A percentile compares a stretch with the other conserved stretches of the same genome.
Conservation (phyloP, 805 yeast genomes). For the Kodamaea sagamina region DNA sequence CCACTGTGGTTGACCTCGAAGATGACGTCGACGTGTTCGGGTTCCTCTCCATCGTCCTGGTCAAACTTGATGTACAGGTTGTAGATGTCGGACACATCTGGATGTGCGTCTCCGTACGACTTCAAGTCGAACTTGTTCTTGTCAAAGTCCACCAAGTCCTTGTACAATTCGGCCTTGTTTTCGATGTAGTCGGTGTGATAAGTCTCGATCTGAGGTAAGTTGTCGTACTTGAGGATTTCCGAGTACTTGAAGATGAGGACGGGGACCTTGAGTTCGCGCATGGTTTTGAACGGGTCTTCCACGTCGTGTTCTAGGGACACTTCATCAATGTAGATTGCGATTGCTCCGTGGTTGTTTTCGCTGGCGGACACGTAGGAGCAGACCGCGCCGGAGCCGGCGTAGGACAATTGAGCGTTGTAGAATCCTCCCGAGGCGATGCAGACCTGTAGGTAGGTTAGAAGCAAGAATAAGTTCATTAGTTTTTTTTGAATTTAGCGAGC, state of each 20-base stretch:
- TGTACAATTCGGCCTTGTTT: conserved; percentile 14
- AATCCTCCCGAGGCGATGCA: conserved; percentile 3
- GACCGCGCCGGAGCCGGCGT: background rate
- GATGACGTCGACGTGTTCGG: conserved; percentile 7
- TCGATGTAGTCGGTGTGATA: conserved; percentile 14
- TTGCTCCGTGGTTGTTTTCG: background rate
- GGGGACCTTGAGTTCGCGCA: conserved; percentile 19
- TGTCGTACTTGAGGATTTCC: conserved; percentile 24
- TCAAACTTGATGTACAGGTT: conserved; percentile 10
- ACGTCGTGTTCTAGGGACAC: background rate
- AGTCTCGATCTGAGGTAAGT: conserved; percentile 20
- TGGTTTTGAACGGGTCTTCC: background rate
- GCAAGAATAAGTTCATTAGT: background rate
- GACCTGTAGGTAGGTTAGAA: conserved; percentile 4
- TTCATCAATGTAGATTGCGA: conserved; percentile 14
- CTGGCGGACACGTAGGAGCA: background rate
- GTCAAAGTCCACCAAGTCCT: conserved; percentile 17
- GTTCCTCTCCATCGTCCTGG: conserved; percentile 7
- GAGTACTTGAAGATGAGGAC: conserved; percentile 26
- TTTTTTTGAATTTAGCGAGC: no score
- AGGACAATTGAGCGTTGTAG: conserved; percentile 6
- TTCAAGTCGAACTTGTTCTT: conserved; percentile 16
- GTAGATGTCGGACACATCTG: background rate
- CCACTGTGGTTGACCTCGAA: conserved; percentile 19
- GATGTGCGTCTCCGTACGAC: background rate